A percentile compares a stretch with the other conserved stretches of the same genome.
Conservation (phyloP, 345 rosid species). For the Eucalyptus pumila region DNA sequence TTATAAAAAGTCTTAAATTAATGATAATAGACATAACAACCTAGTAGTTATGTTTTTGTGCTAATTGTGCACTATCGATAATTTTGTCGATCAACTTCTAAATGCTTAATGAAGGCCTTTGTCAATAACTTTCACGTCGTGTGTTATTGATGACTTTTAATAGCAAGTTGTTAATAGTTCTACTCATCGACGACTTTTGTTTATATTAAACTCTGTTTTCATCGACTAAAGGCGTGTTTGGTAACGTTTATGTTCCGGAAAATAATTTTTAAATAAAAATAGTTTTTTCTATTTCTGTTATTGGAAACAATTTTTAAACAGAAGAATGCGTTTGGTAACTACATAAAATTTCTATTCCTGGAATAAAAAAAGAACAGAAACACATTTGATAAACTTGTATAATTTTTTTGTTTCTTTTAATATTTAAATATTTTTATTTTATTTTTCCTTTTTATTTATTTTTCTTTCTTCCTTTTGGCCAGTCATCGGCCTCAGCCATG, state of each 20-base stretch:
- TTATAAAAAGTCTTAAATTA: background rate
- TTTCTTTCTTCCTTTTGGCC: no score
- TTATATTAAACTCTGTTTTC: no score
- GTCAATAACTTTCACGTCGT: background rate
- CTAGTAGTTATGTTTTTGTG: background rate
- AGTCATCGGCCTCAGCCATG: no score
- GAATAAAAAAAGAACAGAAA: no score
- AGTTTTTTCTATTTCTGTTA: no score
- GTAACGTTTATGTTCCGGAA: fast-evolving
- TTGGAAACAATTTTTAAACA: fast-evolving
- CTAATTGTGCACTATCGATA: background rate
- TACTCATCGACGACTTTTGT: no score
- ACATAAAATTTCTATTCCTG: fast-evolving
- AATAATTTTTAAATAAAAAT: fast-evolving
- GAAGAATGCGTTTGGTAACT: no score
- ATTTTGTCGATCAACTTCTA: background rate
- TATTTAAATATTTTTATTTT: no score
- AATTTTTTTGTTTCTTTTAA: no score
- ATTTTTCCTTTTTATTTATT: no score
- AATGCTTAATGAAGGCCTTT: background rate
- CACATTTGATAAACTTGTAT: no score
- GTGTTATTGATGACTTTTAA: background rate
- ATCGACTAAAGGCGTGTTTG: fast-evolving
- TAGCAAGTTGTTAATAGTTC: fast-evolving
- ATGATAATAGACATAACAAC: background rate